Evolutionary conservation across 2,329 filamentous ascomycete genomes (phyloP), one percentile per base, ranked within the genome.

Genomic region (Fusarium globosum): DNA sequence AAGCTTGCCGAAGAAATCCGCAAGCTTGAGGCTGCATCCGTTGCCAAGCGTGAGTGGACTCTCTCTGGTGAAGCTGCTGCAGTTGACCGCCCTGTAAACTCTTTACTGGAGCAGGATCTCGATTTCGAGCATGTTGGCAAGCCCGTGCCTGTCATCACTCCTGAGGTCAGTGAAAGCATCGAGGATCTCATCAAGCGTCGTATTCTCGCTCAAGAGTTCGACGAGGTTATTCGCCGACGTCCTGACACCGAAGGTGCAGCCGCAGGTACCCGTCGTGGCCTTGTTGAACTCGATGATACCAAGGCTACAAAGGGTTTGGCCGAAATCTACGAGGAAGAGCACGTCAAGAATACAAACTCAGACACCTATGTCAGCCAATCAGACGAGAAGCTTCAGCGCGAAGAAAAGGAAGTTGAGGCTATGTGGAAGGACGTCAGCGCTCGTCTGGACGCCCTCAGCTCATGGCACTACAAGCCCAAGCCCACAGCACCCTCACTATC

Each of bases 41-140:
- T 98, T 2, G 93, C 94, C 36, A 97, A 97, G 83, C 92, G 95
- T 66, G 91, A 96, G 78, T 99, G 96, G 96, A 93, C 94, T 23
- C 85, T 98, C 59, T 89, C 93, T 15, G 96, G 96, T 79, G 96
- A 99, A 86, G 95, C 95, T 9, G 88, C 91, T 55, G 96, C 94
- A 4, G 87, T 87, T 2, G 94, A 96, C 75, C 90, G 96, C 41
- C 96, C 96, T 0, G 81, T 94, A 61, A 98, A 99, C 85, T 98
- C 96, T 2, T 88, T 99, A 6, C 89, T 99, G 2, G 95, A 98
- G 80, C 91, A 98, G 83, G 95, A 98, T 78, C 88, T 99, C 33
- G 96, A 98, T 74, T 99, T 98, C 80, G 96, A 99, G 83, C 91
- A 97, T 77, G 91, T 94, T 28, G 96, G 96, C 79, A 99, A 98